Evolutionary conservation across 805 yeast genomes (phyloP), one percentile per base, ranked within the genome.

Genomic region (Komagataella populi): DNA sequence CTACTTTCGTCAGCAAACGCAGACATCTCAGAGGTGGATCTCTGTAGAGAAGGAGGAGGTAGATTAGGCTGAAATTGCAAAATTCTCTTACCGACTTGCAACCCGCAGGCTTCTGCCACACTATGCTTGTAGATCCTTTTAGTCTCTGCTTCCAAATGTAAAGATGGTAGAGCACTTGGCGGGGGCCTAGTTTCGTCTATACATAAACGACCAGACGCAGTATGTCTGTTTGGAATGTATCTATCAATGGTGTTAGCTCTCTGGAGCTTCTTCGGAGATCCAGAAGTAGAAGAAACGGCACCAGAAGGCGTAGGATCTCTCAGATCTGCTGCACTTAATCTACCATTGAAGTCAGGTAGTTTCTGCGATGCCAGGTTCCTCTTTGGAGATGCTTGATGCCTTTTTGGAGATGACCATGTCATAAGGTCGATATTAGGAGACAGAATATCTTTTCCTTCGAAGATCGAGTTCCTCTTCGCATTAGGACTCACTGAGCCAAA

Each of bases 21-120:
- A 30, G 39, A 30, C 14, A 30, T 10, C 39, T 30, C 39, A 30
- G 39, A 69, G 47, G 71, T 59, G 54, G 39, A 30, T 30, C 39
- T 30, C 63, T 63, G 51, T 67, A 55, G 52, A 39, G 20, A 44
- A 4, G 23, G 49, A 8, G 63, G 53, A 3, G 97, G 97, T 7
- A 96, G 88, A 18, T 75, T 68, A n/a, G 93, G 95, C 63, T 87
- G 84, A 66, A 85, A 91, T 59, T 87, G 89, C 53, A 91, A 69
- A 44, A 93, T 87, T 55, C 96, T 73, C 55, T 87, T 84, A 55
- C 87, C 84, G 60, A 86, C 77, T 53, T 85, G 83, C 49, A 89
- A 71, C 0, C 99, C 98, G 64, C 97, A 91, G 0, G 97, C 98
- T 61, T 85, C 85, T 0, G 97, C 98, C 1, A 91, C 96, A 23